A percentile compares a stretch with the other conserved stretches of the same genome.
Conservation (phyloP, 768 basidiomycete genomes). For the Pulveroboletus sp. region DNA sequence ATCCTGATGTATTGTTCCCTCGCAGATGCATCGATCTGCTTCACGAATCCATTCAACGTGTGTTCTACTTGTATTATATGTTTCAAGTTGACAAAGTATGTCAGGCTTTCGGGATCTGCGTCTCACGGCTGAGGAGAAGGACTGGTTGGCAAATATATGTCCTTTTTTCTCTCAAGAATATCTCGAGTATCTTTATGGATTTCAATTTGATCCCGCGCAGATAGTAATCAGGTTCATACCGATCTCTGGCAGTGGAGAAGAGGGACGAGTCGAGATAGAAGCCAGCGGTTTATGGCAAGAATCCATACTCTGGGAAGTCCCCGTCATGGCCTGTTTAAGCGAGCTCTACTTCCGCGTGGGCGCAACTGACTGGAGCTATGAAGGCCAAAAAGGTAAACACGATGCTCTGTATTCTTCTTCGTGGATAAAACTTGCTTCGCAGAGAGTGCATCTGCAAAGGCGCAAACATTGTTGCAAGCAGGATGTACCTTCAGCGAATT, state of each 20-base stretch:
- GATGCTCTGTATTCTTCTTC: not conserved
- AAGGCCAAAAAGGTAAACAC: slow-evolving; percentile 67
- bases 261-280: slow-evolving; percentile 70
- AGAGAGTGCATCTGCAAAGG: slow-evolving; percentile 78
- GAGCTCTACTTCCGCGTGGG: slow-evolving; percentile 81
- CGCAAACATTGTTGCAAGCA: slow-evolving; percentile 50
- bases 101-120: slow-evolving; percentile 65
- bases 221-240: slow-evolving; percentile 64
- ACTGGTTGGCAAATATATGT: slow-evolving; percentile 63
- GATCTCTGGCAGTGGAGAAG: slow-evolving; percentile 39
- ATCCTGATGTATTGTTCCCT: slow-evolving; percentile 59
- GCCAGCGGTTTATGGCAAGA: slow-evolving; percentile 72
- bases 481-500: slow-evolving; percentile 81
- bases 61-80: slow-evolving; percentile 33
- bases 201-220: slow-evolving; percentile 63
- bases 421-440: slow-evolving; percentile 1
- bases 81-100: slow-evolving; percentile 14
- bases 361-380: slow-evolving; percentile 78
- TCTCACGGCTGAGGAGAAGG: slow-evolving; percentile 56
- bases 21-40: slow-evolving; percentile 24
- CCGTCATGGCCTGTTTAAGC: slow-evolving; percentile 86
- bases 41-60: slow-evolving; percentile 52
- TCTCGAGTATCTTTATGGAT: slow-evolving; percentile 67
- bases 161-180: slow-evolving; percentile 72
- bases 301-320: slow-evolving; percentile 93